Evolutionary conservation across 2,329 filamentous ascomycete species (phyloP).

Genomic region (Emergomyces pasteurianus): DNA sequence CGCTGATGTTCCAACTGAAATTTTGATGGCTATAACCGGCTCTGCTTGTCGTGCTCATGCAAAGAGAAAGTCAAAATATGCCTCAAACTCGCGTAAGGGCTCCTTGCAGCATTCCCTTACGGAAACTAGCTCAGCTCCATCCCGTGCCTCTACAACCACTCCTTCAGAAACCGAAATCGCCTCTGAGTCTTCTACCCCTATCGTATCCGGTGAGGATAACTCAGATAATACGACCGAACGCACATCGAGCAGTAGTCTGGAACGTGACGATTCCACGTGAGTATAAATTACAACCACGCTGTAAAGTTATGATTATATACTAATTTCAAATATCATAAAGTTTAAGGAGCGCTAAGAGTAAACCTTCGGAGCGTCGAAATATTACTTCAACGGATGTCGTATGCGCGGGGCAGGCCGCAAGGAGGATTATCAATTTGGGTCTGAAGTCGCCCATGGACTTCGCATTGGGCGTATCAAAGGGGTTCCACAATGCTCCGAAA

Average conservation of each 20-base stretch:
- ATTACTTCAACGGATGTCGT: conserved; percentile 47
- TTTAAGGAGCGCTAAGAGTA: neutral
- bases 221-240: neutral
- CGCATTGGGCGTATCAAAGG: conserved; percentile 67
- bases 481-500: conserved; percentile 77
- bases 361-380: conserved; percentile 11
- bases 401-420: conserved; percentile 54
- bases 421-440: conserved; percentile 61
- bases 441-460: conserved; percentile 77
- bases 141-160: neutral
- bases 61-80: conserved; percentile 13
- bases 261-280: neutral
- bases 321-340: neutral
- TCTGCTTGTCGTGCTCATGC: conserved; percentile 4
- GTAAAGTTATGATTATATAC: neutral
- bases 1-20: conserved; percentile 54
- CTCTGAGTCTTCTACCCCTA: conserved; percentile 2
- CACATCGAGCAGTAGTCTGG: neutral
- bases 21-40: conserved; percentile 31
- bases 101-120: conserved; percentile 5
- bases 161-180: neutral
- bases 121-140: neutral
- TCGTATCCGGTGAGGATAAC: neutral
- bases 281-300: neutral
- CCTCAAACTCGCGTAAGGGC: neutral